Evolutionary conservation across 1,139 yeast species (phyloP).

Genomic region (Protomyces inundatus): DNA sequence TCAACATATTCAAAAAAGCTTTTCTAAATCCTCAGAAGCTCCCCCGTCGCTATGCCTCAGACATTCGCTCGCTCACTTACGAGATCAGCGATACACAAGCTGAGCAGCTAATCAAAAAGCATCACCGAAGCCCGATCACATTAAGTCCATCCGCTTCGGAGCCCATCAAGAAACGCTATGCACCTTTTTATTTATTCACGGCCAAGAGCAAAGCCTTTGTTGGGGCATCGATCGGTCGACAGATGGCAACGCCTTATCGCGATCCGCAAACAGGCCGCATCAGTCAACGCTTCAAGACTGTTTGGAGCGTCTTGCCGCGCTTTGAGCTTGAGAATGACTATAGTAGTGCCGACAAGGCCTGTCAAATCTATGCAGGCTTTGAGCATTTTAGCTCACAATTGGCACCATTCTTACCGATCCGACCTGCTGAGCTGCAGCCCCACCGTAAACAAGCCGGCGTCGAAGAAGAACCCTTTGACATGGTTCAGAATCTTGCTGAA

Average conservation of each 20-base stretch:
- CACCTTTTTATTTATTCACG: conserved; percentile 14
- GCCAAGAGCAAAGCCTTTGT: conserved; percentile 1
- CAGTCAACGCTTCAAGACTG: conserved; percentile 6
- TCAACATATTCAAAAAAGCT: too few relatives aligned
- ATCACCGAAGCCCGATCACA: conserved; percentile 12
- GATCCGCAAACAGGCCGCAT: conserved; percentile 24
- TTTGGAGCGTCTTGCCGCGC: conserved; percentile 16
- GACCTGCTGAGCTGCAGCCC: neutral
- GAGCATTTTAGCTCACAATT: conserved; percentile 8
- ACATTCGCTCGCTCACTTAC: neutral
- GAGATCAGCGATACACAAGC: neutral
- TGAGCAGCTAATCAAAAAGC: neutral
- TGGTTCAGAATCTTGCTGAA: conserved; percentile 7
- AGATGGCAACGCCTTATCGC: conserved; percentile 18
- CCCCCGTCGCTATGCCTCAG: neutral
- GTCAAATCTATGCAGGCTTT: conserved; percentile 20
- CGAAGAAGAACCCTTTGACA: conserved; percentile 11
- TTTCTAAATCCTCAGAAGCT: neutral
- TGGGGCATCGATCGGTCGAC: conserved; percentile 15
- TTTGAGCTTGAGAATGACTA: conserved; percentile 19
- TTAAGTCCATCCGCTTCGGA: conserved; percentile 4
- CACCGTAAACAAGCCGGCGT: neutral
- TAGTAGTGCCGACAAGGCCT: conserved; percentile 4
- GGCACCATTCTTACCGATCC: conserved; percentile 7
- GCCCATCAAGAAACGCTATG: conserved; percentile 3